Base-by-base conservation (phyloP, 1,284 basidiomycete genomes). In the Austroboletus olivaceoglutinosus region DNA sequence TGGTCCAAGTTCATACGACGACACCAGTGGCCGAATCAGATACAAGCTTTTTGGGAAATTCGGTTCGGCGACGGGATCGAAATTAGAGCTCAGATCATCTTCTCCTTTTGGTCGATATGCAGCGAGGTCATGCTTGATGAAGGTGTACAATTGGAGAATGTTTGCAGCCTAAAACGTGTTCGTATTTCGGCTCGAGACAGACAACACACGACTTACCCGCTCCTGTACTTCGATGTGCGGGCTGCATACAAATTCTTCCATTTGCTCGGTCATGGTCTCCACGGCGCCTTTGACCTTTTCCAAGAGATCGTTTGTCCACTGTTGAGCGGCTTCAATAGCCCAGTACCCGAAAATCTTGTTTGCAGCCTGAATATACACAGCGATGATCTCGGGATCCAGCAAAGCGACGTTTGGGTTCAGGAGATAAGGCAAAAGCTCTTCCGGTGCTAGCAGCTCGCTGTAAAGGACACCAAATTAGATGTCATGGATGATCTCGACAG, bases 181-280 rank as follows among this genome's bases (percentile, higher is more conserved):
- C 38, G 36, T 22, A 31, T 47, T 18, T 52, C 22, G 38, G 31
- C 29, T 43, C 10, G 25, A 11, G 19, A 27, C 22, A 18, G 41
- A 23, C 37, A 47, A 50, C 21, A 10, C 43, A 38, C n/a, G n/a
- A 74, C 86, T 56, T 58, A 91, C 90, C 60, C 96, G 77, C 70
- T 98, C 93, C 70, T 94, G 91, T 13, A 98, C 87, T 64, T 98
- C 95, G 33, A 93, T 85, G 59, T 95, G 80, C 4, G 79, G 70
- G 61, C 76, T 83, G 4, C 73, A 68, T 23, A 76, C 73, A 53
- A 91, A 77, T 40, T 74, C 73, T n/a, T 73, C 65, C 47, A 91
- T 67, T 13, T 82, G 78, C 18, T 70, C 70, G 12, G 83, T 71
- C 46, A 91, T 74, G 21, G 77, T 77, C 21, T 83, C 78, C 0